Evolutionary conservation across 306 rosid genomes (phyloP).

Genomic region (Clitoria ternatea): DNA sequence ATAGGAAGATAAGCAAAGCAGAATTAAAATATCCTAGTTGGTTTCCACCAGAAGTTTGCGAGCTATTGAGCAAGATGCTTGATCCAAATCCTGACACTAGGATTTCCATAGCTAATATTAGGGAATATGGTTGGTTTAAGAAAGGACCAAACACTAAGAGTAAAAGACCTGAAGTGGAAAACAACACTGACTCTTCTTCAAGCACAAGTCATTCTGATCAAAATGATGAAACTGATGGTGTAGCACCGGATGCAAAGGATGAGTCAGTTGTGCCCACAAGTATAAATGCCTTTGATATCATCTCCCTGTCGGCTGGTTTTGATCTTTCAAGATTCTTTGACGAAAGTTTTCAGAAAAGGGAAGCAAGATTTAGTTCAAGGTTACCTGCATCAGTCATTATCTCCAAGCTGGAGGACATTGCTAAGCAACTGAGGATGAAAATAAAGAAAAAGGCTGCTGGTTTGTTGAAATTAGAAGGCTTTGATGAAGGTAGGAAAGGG

Average conservation of each 20-base stretch:
- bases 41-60: conserved; percentile 66
- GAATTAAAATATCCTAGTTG: conserved; percentile 62
- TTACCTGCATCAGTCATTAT: conserved; percentile 57
- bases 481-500: conserved; percentile 70
- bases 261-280: conserved; percentile 45
- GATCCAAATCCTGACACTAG: conserved; percentile 71
- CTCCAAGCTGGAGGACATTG: conserved; percentile 72
- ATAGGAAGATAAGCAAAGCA: conserved; percentile 73
- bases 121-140: conserved; percentile 60
- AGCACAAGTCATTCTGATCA: conserved; percentile 28
- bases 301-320: conserved; percentile 66
- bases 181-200: conserved; percentile 25
- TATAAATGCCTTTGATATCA: conserved; percentile 81
- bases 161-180: conserved; percentile 27
- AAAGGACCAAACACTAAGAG: conserved; percentile 38
- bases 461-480: conserved; percentile 53
- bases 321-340: conserved; percentile 71
- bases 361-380: conserved; percentile 65
- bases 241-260: conserved; percentile 35
- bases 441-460: conserved; percentile 68
- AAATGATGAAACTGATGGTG: conserved; percentile 20
- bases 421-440: conserved; percentile 51
- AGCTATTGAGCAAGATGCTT: conserved; percentile 47
- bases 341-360: conserved; percentile 40
- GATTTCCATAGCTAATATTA: conserved; percentile 51